Base-by-base conservation (phyloP, 2,329 filamentous ascomycete species). In the Ampelomyces quisqualis region DNA sequence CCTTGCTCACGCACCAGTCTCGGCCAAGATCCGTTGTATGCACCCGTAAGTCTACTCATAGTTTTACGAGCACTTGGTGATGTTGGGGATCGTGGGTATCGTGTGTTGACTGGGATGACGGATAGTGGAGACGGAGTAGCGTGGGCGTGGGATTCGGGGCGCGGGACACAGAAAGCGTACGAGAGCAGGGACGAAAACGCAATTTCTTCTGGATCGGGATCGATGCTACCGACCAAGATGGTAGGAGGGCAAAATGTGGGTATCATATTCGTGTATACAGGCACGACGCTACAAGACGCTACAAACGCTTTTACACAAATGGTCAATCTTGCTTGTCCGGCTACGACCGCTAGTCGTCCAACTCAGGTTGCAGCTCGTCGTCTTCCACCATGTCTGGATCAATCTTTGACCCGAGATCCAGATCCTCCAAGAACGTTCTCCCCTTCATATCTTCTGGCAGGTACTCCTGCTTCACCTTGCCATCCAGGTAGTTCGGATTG, bases 401-500 rank as follows among this genome's bases (percentile, higher is more conserved):
- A 15, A 91, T 67, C 56, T 85, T 81, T 0, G 79, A 84, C 2
- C 91, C 91, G 42, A 98, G 65, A 68, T 97, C 86, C 28, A 76
- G 72, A 4, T 90, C 82, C 60, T 94, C 89, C 24, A 97, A 68
- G 60, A 97, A 97, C 14, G 60, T 74, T 33, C 86, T 77, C 0
- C 84, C 89, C 23, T 74, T 66, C 6, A 98, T 68, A 40, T 79
- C 79, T 8, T 88, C 84, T 0, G 93, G 93, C n/a, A 98, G 69
- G 68, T 97, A 98, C 17, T 90, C 86, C 71, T 98, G 93, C 49
- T 75, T 78, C 1, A 97, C 91, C 54, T 73, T 80, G 0, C 93
- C 93, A 46, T 90, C 82, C 35, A 79, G 71, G 60, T 91, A 98
- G 55, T 95, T 88, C 0, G 93, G 93, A 54, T 95, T 95, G 62